Evolutionary conservation across 2,329 filamentous ascomycete genomes (phyloP).

Genomic region (Aspergillus sp.): DNA sequence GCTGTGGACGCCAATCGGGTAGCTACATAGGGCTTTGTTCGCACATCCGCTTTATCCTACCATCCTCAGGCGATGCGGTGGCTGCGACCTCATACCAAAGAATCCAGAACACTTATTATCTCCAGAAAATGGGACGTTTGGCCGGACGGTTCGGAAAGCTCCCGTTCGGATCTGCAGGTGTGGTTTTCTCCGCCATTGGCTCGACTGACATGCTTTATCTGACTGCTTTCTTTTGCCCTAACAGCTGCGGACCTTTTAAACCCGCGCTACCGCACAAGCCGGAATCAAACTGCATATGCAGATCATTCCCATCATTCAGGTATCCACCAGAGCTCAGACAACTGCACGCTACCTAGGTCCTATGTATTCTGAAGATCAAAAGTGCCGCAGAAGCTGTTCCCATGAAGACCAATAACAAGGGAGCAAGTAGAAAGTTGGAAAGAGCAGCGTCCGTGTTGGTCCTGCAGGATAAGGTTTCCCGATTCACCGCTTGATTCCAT

Average conservation of each 20-base stretch:
- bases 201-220: not conserved
- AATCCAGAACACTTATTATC: not conserved
- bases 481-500: not conserved
- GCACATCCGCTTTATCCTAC: conserved; percentile 8
- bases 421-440: not conserved
- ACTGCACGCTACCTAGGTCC: not conserved
- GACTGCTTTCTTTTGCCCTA: not conserved
- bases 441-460: not conserved
- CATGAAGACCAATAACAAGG: too few species aligned
- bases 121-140: conserved; percentile 14
- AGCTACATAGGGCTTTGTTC: conserved; percentile 32
- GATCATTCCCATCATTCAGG: not conserved
- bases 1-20: conserved; percentile 22
- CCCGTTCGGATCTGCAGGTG: conserved; percentile 1
- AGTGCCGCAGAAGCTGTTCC: not conserved
- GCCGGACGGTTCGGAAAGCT: conserved; percentile 7
- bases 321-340: not conserved
- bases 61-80: not conserved
- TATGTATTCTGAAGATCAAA: not conserved
- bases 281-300: conserved; percentile 2
- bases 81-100: conserved; percentile 12
- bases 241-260: not conserved
- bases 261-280: not conserved
- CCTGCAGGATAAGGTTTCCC: not conserved
- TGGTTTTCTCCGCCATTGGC: not conserved